Conservation (phyloP, 148 eudicot genomes). For the Chenopodium formosanum region DNA sequence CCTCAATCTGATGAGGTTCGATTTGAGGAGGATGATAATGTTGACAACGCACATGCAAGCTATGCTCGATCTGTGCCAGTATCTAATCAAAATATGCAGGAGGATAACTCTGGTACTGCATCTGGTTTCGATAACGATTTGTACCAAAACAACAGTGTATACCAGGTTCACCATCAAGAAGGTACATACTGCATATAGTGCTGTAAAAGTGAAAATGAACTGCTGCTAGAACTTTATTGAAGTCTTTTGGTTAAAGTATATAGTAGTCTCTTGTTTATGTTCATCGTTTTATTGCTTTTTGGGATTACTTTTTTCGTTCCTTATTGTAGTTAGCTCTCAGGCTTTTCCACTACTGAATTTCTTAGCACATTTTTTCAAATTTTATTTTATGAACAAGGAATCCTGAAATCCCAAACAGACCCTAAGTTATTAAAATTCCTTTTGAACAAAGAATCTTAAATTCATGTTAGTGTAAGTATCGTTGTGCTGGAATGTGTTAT, state of each 20-base stretch:
- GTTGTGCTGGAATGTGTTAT: no score
- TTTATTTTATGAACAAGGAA: not conserved
- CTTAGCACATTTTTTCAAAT: not conserved
- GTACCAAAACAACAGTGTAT: slow-evolving; percentile 48
- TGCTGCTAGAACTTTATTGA: not conserved
- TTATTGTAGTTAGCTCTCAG: not conserved
- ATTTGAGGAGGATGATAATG: slow-evolving; percentile 39
- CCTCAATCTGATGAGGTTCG: slow-evolving; percentile 40
- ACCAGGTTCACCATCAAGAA: slow-evolving; percentile 52
- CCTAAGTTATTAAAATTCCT: not conserved
- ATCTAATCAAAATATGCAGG: slow-evolving; percentile 45
- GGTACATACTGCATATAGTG: slow-evolving; percentile 36
- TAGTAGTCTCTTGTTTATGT: not conserved
- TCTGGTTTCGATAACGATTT: slow-evolving; percentile 55
- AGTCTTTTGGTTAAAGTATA: not conserved
- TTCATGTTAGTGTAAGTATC: no score
- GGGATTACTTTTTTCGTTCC: not conserved
- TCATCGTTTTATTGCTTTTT: not conserved
- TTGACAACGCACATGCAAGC: slow-evolving; percentile 32
- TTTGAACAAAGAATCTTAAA: not conserved
- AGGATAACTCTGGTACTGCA: slow-evolving; percentile 44
- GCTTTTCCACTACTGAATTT: not conserved
- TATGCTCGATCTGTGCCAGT: slow-evolving; percentile 41
- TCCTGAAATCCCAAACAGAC: not conserved
- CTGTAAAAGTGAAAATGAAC: not conserved